Evolutionary conservation across 2,329 filamentous ascomycete species (phyloP).

Genomic region (Onygena corvina): DNA sequence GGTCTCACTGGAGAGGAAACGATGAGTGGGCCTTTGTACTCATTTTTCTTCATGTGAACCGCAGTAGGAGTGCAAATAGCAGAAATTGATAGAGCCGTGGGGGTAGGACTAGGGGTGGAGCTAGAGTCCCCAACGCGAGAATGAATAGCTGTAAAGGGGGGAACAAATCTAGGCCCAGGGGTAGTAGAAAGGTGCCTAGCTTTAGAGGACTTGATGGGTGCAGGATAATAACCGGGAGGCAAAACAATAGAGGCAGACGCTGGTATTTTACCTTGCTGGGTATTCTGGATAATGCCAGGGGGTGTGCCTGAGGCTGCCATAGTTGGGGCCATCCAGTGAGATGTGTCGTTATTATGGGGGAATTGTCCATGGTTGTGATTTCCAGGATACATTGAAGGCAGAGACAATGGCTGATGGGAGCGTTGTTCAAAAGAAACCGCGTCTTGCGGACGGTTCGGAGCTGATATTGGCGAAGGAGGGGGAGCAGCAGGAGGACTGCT

Average conservation of each 20-base stretch:
- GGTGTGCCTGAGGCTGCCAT: background rate
- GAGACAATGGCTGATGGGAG: background rate
- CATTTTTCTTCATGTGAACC: constrained; percentile 1
- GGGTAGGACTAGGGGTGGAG: background rate
- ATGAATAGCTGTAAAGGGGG: background rate
- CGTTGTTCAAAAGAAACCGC: background rate
- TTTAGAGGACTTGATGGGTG: background rate
- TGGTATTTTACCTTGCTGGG: constrained; percentile 6
- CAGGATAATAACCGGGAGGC: background rate
- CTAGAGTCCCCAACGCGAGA: background rate
- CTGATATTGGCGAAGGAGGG: constrained; percentile 5
- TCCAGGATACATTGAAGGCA: constrained; percentile 3
- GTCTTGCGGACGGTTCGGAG: background rate
- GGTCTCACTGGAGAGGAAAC: constrained; percentile 9
- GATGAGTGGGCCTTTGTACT: constrained; percentile 13
- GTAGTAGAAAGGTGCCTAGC: background rate
- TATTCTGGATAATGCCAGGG: background rate
- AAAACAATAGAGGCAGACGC: background rate
- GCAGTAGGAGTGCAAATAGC: background rate
- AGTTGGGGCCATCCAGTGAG: background rate
- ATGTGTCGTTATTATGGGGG: background rate
- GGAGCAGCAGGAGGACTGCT: background rate
- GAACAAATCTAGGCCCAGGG: background rate
- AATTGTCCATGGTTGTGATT: background rate
- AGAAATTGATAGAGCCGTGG: background rate